Base-by-base conservation (phyloP, 495 filamentous ascomycete genomes). In the Delitschia confertaspora region DNA sequence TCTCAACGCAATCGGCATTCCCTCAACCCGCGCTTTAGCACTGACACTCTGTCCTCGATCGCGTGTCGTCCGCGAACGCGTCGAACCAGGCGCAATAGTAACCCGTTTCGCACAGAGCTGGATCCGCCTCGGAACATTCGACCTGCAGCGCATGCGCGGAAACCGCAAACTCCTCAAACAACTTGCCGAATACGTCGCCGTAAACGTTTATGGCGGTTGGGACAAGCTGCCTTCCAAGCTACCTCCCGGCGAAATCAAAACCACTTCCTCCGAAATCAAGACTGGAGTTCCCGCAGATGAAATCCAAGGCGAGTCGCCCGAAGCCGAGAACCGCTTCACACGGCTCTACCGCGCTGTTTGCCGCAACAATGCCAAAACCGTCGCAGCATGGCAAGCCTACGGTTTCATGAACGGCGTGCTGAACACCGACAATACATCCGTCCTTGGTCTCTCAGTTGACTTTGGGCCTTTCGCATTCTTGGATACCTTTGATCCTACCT, bases 351-450 rank as follows among this genome's bases (percentile, higher is more conserved):
- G 91, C 36, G 88, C 93, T 53, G 82, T 98, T 36, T 77, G 77
- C 11, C 79, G 84, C 1, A 75, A 83, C 33, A 98, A 95, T 56
- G 91, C 91, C 0, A 71, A 76, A 29, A 94, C 84, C 0, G 88
- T 95, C 1, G 91, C 91, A 8, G 75, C 79, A 42, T 98, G 91
- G 91, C 91, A 98, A 64, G 85, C 85, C 16, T 95, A 94, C 64
- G 91, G 83, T 9, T 98, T 98, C 65, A 95, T 89, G 73, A 98
- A 98, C 57, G 91, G 91, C 13, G 91, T 98, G 16, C 68, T 98
- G 23, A 89, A 95, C 56, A 95, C 91, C 0, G 91, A 98, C 60
- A 98, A 98, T 59, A 98, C 89, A 0, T 93, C 85, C 3, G 72
- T 98, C 38, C 79, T 80, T 25, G 91, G 91, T 5, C 64, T 98